phyloP scores from a whole-genome alignment of 768 basidiomycete species.

The Scleroderma citrinum region DNA sequence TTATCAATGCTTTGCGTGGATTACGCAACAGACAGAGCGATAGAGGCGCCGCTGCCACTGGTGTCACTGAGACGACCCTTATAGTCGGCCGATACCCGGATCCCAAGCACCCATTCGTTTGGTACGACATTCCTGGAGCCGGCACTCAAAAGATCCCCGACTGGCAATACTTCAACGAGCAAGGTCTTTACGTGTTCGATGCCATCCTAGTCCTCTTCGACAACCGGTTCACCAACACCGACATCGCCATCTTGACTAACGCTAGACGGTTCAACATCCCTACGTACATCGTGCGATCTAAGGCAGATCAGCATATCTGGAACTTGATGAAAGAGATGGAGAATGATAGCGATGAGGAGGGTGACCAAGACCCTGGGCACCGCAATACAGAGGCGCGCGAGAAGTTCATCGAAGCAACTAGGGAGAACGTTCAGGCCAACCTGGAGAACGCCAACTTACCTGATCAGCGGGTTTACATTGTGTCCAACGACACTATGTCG shows the following conservation, averaged over 20 bases:
- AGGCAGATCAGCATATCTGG: slow-evolving; percentile 14
- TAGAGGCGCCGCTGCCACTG: slow-evolving; percentile 23
- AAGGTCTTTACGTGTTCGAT: slow-evolving; percentile 34
- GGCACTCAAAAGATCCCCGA: slow-evolving; percentile 30
- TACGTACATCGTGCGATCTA: slow-evolving; percentile 26
- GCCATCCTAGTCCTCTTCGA: slow-evolving; percentile 30
- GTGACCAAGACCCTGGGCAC: slow-evolving; percentile 1
- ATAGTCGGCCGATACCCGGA: slow-evolving; percentile 26
- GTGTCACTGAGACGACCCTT: slow-evolving; percentile 29
- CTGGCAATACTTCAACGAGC: slow-evolving; percentile 34
- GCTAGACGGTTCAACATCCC: slow-evolving; percentile 30
- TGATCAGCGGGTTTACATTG: slow-evolving; percentile 24
- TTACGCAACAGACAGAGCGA: slow-evolving; percentile 22
- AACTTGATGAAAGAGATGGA: slow-evolving; percentile 22
- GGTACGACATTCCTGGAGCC: no score
- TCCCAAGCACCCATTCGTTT: slow-evolving; percentile 21
- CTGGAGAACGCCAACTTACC: slow-evolving; percentile 19
- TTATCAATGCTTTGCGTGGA: slow-evolving; percentile 30
- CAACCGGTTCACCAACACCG: slow-evolving; percentile 31
- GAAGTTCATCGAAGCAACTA: slow-evolving; percentile 23
- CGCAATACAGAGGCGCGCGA: slow-evolving; percentile 18
- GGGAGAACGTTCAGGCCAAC: slow-evolving; percentile 18
- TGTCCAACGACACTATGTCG: slow-evolving; percentile 19
- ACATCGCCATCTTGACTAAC: slow-evolving; percentile 30
- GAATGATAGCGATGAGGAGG: slow-evolving; percentile 20